Conservation (phyloP, 1,139 yeast genomes). For the Ogataea hybrid region DNA sequence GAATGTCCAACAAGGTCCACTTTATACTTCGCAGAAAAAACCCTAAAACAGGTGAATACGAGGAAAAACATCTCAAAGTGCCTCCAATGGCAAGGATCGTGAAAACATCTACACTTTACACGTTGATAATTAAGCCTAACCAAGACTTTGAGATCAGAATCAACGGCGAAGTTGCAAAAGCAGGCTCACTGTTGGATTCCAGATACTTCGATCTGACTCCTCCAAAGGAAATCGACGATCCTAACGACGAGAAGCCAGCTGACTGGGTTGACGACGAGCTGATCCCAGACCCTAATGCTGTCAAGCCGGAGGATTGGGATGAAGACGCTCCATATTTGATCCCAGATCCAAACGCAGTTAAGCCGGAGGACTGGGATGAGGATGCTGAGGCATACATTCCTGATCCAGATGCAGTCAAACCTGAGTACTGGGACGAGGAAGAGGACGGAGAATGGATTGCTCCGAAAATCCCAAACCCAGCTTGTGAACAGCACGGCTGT, state of each 20-base stretch:
- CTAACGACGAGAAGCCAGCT: conserved; percentile 61
- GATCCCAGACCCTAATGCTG: conserved; percentile 66
- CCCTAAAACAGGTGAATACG: conserved; percentile 53
- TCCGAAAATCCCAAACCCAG: conserved; percentile 69
- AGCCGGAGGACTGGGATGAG: conserved; percentile 83
- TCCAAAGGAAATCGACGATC: conserved; percentile 60
- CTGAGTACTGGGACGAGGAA: conserved; percentile 82
- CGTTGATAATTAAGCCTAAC: conserved; percentile 62
- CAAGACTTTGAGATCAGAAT: conserved; percentile 77
- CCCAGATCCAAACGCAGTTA: conserved; percentile 60
- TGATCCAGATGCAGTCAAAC: conserved; percentile 64
- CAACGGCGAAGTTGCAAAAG: conserved; percentile 69
- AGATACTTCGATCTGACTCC: conserved; percentile 57
- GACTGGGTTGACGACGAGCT: conserved; percentile 74
- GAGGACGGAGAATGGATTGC: conserved; percentile 85
- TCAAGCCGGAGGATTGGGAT: conserved; percentile 83
- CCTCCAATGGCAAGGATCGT: conserved; percentile 67
- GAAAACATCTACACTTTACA: conserved; percentile 65
- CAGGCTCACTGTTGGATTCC: conserved; percentile 62
- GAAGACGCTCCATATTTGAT: conserved; percentile 59
- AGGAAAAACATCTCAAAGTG: conserved; percentile 65
- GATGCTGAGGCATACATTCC: conserved; percentile 52
- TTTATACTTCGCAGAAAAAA: conserved; percentile 63
- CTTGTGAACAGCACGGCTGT: conserved; percentile 69
- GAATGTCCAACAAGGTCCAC: conserved; percentile 73